Evolutionary conservation across 768 basidiomycete genomes (phyloP).

Genomic region (Mycena amicta): DNA sequence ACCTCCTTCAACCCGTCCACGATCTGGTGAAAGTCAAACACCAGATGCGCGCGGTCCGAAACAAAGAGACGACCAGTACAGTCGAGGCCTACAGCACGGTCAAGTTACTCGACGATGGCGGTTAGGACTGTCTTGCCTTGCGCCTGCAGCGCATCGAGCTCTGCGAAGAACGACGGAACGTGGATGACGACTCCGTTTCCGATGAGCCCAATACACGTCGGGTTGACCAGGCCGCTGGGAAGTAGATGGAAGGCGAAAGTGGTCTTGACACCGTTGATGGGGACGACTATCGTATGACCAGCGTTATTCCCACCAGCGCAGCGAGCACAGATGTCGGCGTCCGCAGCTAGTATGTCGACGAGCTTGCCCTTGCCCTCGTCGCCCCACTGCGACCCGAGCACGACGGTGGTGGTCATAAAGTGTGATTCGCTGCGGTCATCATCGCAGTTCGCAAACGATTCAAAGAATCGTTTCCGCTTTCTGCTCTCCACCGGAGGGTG

Average conservation of each 20-base stretch:
- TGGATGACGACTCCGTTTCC: conserved; percentile 97
- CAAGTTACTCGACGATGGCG: background rate
- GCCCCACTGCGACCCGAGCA: conserved; percentile 90
- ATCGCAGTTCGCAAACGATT: no score
- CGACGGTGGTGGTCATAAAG: conserved; percentile 56
- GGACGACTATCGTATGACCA: conserved; percentile 95
- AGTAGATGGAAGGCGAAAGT: conserved; percentile 95
- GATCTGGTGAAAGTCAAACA: conserved; percentile 99
- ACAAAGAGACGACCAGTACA: conserved; percentile 85
- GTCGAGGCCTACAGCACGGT: conserved; percentile 69
- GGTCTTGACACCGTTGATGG: conserved; percentile 68
- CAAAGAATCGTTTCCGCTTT: no score
- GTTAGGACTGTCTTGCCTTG: conserved; percentile 59
- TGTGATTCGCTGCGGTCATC: no score
- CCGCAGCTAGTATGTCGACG: conserved; percentile 91
- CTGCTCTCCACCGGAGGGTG: no score
- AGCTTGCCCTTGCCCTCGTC: conserved; percentile 96
- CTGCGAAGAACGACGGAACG: conserved; percentile 90
- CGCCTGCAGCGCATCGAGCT: conserved; percentile 81
- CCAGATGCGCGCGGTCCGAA: conserved; percentile 95
- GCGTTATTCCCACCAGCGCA: conserved; percentile 99
- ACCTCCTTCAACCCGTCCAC: conserved; percentile 98
- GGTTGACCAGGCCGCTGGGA: conserved; percentile 93
- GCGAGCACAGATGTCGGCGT: conserved; percentile 90
- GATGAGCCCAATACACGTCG: conserved; percentile 81